These are phyloP conservation scores for Aspergillus cejpii DNA, from an alignment of 2,329 filamentous ascomycete genomes.

Conservation along the genomic window DNA sequence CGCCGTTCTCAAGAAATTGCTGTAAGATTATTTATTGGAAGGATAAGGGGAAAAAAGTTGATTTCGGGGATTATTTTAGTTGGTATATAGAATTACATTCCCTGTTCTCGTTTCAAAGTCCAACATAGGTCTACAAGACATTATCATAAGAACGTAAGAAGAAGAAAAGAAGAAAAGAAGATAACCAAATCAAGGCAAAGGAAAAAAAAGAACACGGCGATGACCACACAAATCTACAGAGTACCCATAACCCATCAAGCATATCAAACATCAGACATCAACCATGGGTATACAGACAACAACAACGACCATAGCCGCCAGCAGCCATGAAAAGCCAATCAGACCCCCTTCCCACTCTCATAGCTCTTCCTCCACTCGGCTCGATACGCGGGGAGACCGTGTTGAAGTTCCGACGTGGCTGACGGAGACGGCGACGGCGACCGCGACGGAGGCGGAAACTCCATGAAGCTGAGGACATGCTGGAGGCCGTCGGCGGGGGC, in stretches of 20 bases:
- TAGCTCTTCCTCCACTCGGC: background rate
- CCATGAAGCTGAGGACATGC: conserved; percentile 26
- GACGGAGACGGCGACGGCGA: too few species aligned
- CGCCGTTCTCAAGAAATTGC: conserved; percentile 51
- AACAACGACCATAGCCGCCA: background rate
- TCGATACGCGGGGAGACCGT: conserved; percentile 1
- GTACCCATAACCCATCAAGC: too few species aligned
- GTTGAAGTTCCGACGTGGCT: too few species aligned
- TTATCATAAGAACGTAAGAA: background rate
- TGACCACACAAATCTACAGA: too few species aligned
- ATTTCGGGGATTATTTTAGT: conserved; percentile 3
- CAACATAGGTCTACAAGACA: background rate
- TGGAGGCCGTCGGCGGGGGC: background rate
- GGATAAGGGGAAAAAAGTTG: background rate
- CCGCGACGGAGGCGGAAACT: conserved; percentile 17
- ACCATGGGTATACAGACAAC: too few species aligned
- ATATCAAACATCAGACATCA: too few species aligned
- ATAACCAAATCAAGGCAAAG: too few species aligned
- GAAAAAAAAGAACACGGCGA: too few species aligned
- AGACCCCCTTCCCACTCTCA: conserved; percentile 2
- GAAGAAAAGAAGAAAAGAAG: too few species aligned
- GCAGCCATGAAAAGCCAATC: background rate
- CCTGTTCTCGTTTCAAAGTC: background rate
- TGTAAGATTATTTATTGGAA: conserved; percentile 35
- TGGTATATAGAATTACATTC: background rate